Evolutionary conservation across 106 monocot species (phyloP), one percentile per base, ranked within the genome.

Genomic region (Allium sativum): DNA sequence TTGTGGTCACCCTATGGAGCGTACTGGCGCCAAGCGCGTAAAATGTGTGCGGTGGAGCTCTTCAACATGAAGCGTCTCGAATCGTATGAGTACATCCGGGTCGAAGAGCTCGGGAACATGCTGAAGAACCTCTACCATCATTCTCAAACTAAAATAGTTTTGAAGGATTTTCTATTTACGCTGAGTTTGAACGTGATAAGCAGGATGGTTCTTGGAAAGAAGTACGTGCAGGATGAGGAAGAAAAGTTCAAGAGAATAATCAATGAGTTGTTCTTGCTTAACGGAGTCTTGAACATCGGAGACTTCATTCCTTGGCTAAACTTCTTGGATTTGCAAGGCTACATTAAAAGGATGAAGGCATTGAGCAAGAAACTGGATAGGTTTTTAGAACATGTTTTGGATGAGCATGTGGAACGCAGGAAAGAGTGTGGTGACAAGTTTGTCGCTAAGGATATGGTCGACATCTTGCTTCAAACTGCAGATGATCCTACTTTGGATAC

Each of bases 181-280:
- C 21, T 84, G 3, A 92, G 76, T 50, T 68, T 92, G 45, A 76
- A 78, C 60, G 68, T 84, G 44, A 92, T 92, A 8, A 63, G 81
- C 47, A 72, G 83, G 47, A 92, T 92, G 91, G 86, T 84, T 9
- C 51, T 92, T 12, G 91, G 91, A 14, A 83, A 69, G 73, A 80
- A 68, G 53, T 92, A 84, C 58, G 19, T 73, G 16, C 31, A 31
- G 31, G 31, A 31, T 5, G 45, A 59, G 42, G 55, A 67, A 6
- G 73, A 74, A 59, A 84, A 93, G 73, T 93, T 93, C 73, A 88
- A 84, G 70, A 47, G 10, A 77, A 93, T 88, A 84, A 59, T 93
- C 3, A 82, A 93, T 56, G 92, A 93, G 81, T 59, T 87, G 20
- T 87, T 92, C 67, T 61, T 87, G 47, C 72, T 92, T 15, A 87